These are phyloP conservation scores for Fusarium pseudoanthophilum DNA, from an alignment of 2,329 filamentous ascomycete species.

Conservation along the genomic window DNA sequence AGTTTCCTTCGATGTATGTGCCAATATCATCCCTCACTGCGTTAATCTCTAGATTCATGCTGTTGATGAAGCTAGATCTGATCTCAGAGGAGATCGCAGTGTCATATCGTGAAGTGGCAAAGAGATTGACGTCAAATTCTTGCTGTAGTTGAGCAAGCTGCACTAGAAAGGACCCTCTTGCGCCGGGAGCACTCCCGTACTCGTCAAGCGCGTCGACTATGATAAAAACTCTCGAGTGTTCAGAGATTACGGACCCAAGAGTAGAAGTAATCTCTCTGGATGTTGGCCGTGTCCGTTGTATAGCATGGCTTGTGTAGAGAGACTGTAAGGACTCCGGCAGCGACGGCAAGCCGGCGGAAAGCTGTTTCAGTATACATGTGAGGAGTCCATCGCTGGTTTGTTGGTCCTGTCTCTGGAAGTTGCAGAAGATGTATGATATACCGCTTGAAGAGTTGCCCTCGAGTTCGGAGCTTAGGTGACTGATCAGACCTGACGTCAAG, in stretches of 20 bases:
- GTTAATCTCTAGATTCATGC: accelerated
- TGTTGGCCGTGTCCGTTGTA: background rate
- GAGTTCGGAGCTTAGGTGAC: background rate
- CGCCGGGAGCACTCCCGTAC: background rate
- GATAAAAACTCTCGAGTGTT: accelerated
- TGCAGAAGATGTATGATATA: background rate
- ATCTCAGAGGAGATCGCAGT: background rate
- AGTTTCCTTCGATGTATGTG: background rate
- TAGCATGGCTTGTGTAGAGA: background rate
- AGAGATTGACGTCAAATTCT: accelerated
- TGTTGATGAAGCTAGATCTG: background rate
- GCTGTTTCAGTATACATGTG: background rate
- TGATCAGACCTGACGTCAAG: accelerated
- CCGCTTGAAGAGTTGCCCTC: background rate
- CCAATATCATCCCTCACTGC: accelerated
- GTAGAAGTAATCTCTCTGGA: background rate
- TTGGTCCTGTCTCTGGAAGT: background rate
- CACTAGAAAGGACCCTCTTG: background rate
- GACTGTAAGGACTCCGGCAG: background rate
- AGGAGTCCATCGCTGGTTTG: background rate
- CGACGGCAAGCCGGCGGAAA: accelerated
- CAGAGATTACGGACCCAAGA: accelerated
- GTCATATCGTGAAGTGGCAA: background rate
- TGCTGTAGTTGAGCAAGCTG: background rate
- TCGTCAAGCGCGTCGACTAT: background rate